Conservation (phyloP, 768 basidiomycete genomes). For the Trametes coccinea region DNA sequence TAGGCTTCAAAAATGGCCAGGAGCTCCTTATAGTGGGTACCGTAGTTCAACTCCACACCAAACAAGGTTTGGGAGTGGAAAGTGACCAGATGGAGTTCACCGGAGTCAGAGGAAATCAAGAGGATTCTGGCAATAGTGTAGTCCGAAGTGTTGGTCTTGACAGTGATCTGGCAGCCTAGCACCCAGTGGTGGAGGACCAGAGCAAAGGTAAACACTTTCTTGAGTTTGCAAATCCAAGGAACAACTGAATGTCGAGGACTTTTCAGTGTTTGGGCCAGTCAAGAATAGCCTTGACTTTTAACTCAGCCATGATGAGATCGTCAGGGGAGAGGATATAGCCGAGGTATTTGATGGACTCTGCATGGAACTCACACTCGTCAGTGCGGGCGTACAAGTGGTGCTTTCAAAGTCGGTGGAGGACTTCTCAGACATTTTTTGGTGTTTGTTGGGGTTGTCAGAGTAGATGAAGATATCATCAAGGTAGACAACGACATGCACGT, state of each 20-base stretch:
- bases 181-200: conserved; percentile 27
- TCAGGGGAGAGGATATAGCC: conserved; percentile 39
- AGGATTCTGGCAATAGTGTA: conserved; percentile 24
- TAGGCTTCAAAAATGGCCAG: conserved; percentile 41
- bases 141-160: conserved; percentile 31
- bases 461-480: conserved; percentile 22
- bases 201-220: conserved; percentile 23
- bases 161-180: conserved; percentile 11
- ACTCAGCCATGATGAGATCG: conserved; percentile 40
- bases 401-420: conserved; percentile 32
- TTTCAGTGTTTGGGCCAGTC: conserved; percentile 33
- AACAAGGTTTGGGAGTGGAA: conserved; percentile 34
- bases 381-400: conserved; percentile 31
- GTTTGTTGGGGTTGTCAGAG: conserved; percentile 19
- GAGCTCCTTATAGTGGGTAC: conserved; percentile 52
- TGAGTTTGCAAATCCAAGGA: conserved; percentile 37
- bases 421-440: conserved; percentile 17
- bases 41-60: conserved; percentile 45
- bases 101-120: conserved; percentile 13
- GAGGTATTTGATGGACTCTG: conserved; percentile 41
- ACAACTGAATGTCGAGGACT: conserved; percentile 34
- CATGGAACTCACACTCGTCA: conserved; percentile 40
- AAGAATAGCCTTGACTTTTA: conserved; percentile 39
- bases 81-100: conserved; percentile 32
- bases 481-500: conserved; percentile 14